Percentiles rank a stretch among this genome's conserved stretches.
phyloP scores from a whole-genome alignment of 225 moss, liverwort and hornwort genomes.

The Neckera pumila region DNA sequence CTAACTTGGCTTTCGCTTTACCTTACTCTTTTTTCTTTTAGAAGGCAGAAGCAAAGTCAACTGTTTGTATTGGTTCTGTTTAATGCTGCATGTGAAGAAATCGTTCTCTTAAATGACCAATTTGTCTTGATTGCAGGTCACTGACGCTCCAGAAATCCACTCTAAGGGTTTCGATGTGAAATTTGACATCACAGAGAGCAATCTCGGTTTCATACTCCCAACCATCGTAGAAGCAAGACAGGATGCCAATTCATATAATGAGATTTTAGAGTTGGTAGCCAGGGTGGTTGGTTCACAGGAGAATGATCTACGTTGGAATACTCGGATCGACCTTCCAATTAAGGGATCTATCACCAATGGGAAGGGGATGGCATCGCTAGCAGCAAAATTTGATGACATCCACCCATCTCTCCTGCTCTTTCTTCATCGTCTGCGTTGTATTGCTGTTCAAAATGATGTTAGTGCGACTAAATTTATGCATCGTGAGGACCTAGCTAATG shows the following conservation, averaged over 20 bases:
- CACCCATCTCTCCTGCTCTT: conserved; percentile 93
- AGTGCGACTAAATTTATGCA: conserved; percentile 63
- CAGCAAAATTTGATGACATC: conserved; percentile 80
- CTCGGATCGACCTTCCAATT: conserved; percentile 87
- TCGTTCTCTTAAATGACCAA: background rate
- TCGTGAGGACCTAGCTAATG: conserved; percentile 60
- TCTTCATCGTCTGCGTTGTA: conserved; percentile 69
- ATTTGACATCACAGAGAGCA: conserved; percentile 86
- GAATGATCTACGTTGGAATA: conserved; percentile 47
- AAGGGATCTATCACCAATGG: conserved; percentile 63
- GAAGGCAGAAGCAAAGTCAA: background rate
- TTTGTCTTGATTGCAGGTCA: conserved; percentile 46
- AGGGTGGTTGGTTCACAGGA: conserved; percentile 8
- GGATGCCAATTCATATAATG: conserved; percentile 15
- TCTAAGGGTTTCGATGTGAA: conserved; percentile 91
- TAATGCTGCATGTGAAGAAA: background rate
- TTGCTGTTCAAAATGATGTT: conserved; percentile 68
- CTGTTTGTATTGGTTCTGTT: background rate
- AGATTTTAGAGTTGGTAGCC: conserved; percentile 21
- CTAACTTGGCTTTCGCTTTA: background rate
- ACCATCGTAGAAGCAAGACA: conserved; percentile 43
- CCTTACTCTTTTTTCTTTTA: background rate
- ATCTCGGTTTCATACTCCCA: conserved; percentile 83
- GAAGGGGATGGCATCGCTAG: conserved; percentile 59
- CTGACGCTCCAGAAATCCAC: conserved; percentile 86